Conservation (phyloP, 805 yeast genomes). For the Debaryomyces maramus region DNA sequence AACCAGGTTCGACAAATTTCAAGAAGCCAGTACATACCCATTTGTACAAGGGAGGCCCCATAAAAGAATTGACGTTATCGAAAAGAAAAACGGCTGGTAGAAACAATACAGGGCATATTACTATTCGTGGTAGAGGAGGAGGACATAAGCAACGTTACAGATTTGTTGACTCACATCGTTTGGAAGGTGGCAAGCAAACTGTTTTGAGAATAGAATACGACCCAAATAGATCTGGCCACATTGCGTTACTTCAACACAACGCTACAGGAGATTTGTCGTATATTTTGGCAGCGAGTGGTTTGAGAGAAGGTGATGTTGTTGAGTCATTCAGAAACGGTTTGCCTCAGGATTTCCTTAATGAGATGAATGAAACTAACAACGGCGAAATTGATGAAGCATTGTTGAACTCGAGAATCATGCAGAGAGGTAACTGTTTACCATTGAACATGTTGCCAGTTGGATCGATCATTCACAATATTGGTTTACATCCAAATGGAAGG, state of each 20-base stretch:
- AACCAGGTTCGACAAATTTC: slow-evolving; percentile 89
- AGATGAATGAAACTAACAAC: slow-evolving; percentile 64
- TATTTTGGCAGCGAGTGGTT: slow-evolving; percentile 87
- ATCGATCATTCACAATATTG: slow-evolving; percentile 83
- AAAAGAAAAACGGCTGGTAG: slow-evolving; percentile 80
- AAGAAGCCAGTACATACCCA: slow-evolving; percentile 85
- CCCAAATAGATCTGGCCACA: slow-evolving; percentile 91
- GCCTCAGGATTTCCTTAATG: slow-evolving; percentile 67
- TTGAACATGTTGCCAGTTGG: slow-evolving; percentile 93
- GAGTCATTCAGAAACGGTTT: slow-evolving; percentile 90
- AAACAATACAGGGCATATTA: slow-evolving; percentile 82
- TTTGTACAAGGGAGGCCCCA: slow-evolving; percentile 82
- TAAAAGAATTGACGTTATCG: slow-evolving; percentile 70
- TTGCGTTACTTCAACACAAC: slow-evolving; percentile 75
- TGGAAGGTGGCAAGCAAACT: slow-evolving; percentile 65
- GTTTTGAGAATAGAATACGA: slow-evolving; percentile 92
- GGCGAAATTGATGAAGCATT: slow-evolving; percentile 92
- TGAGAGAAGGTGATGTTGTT: slow-evolving; percentile 88
- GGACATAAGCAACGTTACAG: slow-evolving; percentile 90
- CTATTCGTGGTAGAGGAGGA: slow-evolving; percentile 95
- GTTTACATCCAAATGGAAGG: slow-evolving; percentile 66
- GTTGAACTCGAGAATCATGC: slow-evolving; percentile 80
- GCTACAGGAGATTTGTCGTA: slow-evolving; percentile 67
- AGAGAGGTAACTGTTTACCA: slow-evolving; percentile 94
- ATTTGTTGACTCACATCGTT: slow-evolving; percentile 72